Percentiles rank a stretch among this genome's conserved stretches.
Evolutionary conservation across 1,284 basidiomycete species (phyloP).

Genomic region (Sanghuangporus weigelae): DNA sequence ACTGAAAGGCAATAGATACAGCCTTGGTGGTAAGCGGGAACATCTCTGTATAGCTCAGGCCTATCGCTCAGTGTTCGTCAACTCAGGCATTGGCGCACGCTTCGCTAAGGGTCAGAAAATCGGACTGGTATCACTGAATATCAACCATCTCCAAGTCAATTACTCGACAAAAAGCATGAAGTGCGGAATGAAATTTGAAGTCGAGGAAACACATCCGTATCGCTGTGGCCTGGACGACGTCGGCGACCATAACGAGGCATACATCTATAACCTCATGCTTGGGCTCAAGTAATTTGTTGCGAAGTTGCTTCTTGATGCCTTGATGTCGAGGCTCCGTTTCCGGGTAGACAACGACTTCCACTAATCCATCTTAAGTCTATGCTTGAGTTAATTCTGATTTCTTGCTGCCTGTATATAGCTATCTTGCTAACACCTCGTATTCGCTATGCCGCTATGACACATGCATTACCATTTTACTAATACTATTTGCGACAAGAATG

Average conservation of each 20-base stretch:
- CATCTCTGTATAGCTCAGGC: constrained; percentile 11
- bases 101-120: constrained; percentile 34
- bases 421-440: neutral
- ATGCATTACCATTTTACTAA: neutral
- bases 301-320: neutral
- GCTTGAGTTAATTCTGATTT: neutral
- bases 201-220: constrained; percentile 22
- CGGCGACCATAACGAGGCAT: neutral
- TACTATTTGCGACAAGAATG: neutral
- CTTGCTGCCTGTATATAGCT: neutral
- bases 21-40: constrained; percentile 18
- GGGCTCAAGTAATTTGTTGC: neutral
- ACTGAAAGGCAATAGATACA: constrained; percentile 34
- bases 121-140: constrained; percentile 29
- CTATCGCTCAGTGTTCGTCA: constrained; percentile 12
- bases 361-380: neutral
- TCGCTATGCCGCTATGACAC: neutral
- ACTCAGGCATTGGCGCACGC: constrained; percentile 23
- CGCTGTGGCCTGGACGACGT: constrained; percentile 1
- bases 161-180: constrained; percentile 40
- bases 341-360: neutral
- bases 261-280: neutral
- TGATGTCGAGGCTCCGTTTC: neutral
- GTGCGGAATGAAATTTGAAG: constrained; percentile 36
- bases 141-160: constrained; percentile 31